Base-by-base conservation (phyloP, 2,329 filamentous ascomycete genomes). In the Phialophora expanda region DNA sequence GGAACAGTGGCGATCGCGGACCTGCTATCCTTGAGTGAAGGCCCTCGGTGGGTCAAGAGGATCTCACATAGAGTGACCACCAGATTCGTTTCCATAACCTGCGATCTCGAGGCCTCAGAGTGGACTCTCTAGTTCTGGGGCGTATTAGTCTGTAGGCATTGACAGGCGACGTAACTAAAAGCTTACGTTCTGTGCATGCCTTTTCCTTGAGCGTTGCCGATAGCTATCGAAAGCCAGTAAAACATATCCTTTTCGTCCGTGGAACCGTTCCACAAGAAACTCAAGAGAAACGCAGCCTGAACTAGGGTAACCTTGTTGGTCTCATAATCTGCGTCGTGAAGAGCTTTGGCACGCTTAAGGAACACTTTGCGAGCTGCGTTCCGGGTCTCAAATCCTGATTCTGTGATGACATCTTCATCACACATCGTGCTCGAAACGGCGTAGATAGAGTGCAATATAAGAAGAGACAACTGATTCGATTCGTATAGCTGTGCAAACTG, bases 311-410 rank as follows among this genome's bases (percentile, higher is more conserved):
- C 68, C 1, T 69, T 62, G 66, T 75, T 70, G 0, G 67, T 66
- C 48, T 75, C 74, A 61, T 73, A 70, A 26, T 73, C 73, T 38
- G 71, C 70, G 65, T 75, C 74, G 62, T 74, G 71, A 22, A 75
- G 56, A 17, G 67, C 63, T 65, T 75, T 75, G 2, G 73, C 72
- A 61, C 71, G 68, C 14, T 58, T 69, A 53, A 74, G 73, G 54
- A 73, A 74, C 0, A 68, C 70, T 8, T 68, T 67, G n/a, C 70
- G 71, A 22, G 74, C 74, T 14, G 62, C 50, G 56, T 71, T 71
- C 9, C 74, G 68, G 50, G 61, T 68, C 5, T 51, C 50, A 57
- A 73, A 74, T 2, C 74, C 74, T 24, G 69, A 65, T 30, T 63
- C 34, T 12, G 61, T 50, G 56, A 74, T 70, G 30, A 71, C 28